Base-by-base conservation (phyloP, 202 grass and related monocot species). In the Digitaria exilis region DNA sequence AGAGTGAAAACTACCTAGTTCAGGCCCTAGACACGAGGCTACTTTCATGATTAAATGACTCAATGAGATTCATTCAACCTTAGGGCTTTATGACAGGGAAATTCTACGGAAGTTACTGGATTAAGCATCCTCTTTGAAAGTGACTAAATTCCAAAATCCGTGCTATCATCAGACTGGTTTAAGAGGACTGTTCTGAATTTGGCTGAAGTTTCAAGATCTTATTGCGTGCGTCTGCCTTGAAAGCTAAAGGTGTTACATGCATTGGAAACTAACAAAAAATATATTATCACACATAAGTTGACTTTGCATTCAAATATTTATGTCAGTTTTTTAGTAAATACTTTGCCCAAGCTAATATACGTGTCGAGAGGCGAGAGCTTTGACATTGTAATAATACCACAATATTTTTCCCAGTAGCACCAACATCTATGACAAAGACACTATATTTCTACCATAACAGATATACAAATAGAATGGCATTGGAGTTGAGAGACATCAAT, bases 181-280 rank as follows among this genome's bases (percentile, higher is more conserved):
- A 39, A 12, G 29, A 63, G 59, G 42, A 52, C n/a, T 63, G 30
- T 26, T 31, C 25, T 63, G 30, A 64, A 63, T 48, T 30, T 29
- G 10, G n/a, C 6, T 73, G 58, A 65, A 65, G 67, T 45, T 77
- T 86, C 68, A 86, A 65, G 29, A 75, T 44, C 58, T 57, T 25
- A 19, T 57, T 35, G 17, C 58, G 25, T 18, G 67, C 25, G 44
- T 57, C 34, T 37, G 13, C 11, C 0, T 75, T 17, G 52, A 58
- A 41, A 41, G 15, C 2, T 25, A 9, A 75, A 17, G 21, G 9
- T 32, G 21, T 9, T 2, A 22, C 48, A 54, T 35, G 70, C 29
- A 73, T 34, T 30, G n/a, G 59, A 49, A 54, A 69, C 25, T 69
- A 56, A 56, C 24, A 68, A 37, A 71, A 80, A 37, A 72, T 79